Evolutionary conservation across 2,329 filamentous ascomycete species (phyloP).

Genomic region (Hortaea werneckii): DNA sequence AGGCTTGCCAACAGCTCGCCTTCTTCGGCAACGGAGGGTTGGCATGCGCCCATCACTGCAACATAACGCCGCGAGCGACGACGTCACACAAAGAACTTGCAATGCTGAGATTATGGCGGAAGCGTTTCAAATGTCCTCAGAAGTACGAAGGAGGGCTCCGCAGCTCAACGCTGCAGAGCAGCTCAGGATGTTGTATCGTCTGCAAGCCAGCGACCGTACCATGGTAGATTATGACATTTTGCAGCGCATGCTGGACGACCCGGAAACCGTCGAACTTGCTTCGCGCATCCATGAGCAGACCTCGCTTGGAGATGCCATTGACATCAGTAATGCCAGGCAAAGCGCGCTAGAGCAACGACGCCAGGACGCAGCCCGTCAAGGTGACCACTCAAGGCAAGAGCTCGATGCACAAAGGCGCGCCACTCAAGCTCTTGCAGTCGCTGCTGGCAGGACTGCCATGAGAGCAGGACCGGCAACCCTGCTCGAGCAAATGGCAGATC

Average conservation of each 20-base stretch:
- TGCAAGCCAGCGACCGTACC: slow-evolving; percentile 17
- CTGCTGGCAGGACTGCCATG: slow-evolving; percentile 21
- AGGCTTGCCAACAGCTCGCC: neutral
- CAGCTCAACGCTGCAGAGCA: slow-evolving; percentile 13
- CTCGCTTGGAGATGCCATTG: neutral
- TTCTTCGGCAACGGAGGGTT: neutral
- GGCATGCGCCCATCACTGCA: neutral
- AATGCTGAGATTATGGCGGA: slow-evolving; percentile 22
- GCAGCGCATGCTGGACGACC: slow-evolving; percentile 13
- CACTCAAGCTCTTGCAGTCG: slow-evolving; percentile 15
- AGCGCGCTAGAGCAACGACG: slow-evolving; percentile 4
- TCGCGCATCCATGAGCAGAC: slow-evolving; percentile 6
- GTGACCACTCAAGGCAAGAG: slow-evolving; percentile 19
- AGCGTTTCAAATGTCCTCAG: slow-evolving; percentile 19
- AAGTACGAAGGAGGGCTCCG: slow-evolving; percentile 12
- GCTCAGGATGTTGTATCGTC: slow-evolving; percentile 17
- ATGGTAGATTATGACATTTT: slow-evolving; percentile 13
- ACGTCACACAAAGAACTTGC: neutral
- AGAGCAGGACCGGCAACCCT: slow-evolving; percentile 12
- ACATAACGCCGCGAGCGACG: neutral
- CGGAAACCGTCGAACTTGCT: slow-evolving; percentile 10
- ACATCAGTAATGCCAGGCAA: neutral
- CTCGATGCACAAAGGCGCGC: slow-evolving; percentile 20
- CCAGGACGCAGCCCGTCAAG: slow-evolving; percentile 15
- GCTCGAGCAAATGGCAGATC: slow-evolving; percentile 15